Base-by-base conservation (phyloP, 176 grass and related monocot species). In the Coix lacrymajobi region DNA sequence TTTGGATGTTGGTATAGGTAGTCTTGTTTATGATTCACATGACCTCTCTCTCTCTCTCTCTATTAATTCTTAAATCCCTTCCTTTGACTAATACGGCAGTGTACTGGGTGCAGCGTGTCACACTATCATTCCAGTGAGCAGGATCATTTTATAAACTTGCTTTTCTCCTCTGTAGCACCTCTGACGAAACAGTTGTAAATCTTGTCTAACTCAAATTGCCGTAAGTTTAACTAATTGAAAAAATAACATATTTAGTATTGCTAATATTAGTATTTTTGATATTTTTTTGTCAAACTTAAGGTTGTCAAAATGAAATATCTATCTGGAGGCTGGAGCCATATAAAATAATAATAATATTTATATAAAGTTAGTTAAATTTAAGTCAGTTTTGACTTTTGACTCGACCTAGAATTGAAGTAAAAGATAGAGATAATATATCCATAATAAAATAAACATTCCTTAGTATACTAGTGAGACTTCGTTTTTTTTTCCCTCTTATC, bases 1-100 rank as follows among this genome's bases (percentile, higher is more conserved):
- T 8, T 19, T 60, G 19, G 76, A 17, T 74, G 28, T 10, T 72
- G 36, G 66, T 2, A 39, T n/a, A 61, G 31, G 30, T 32, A 7
- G 41, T 4, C 66, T 86, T 58, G 44, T 74, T 60, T 49, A 66
- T 6, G 58, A 34, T 79, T 73, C 57, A 25, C 43, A 74, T 71
- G 33, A 2, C 66, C 28, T 6, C n/a, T n/a, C n/a, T n/a, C n/a
- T n/a, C n/a, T n/a, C n/a, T n/a, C n/a, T n/a, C n/a, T 30, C 52
- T 46, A 14, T 65, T 83, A 71, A 64, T 49, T 49, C 46, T 40
- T 43, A 43, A 17, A 20, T 83, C 63, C 79, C 33, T 22, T 45
- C 0, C 20, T n/a, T 66, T 74, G 67, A 88, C 80, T 34, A 66
- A 61, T 54, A 48, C 34, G 38, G 4, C 19, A 84, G 7, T 68